Conservation (phyloP, 352 stramenopile species). For the Globisporangium takayamanum region DNA sequence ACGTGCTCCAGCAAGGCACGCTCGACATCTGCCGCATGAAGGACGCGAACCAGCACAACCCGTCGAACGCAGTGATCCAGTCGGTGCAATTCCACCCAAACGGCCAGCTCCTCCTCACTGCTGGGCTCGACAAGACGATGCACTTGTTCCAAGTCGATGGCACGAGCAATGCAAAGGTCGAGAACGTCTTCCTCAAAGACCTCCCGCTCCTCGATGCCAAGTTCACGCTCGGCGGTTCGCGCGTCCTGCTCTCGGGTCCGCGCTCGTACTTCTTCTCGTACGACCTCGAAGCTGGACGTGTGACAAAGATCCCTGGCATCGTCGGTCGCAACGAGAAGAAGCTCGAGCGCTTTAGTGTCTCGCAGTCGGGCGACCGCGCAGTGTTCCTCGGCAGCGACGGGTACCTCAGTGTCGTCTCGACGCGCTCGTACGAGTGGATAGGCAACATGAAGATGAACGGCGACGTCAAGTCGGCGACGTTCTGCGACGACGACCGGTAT, state of each 20-base stretch:
- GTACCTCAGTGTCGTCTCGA: slow-evolving; percentile 92
- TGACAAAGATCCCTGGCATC: slow-evolving; percentile 88
- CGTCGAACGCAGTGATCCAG: slow-evolving; percentile 80
- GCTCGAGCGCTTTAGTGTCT: slow-evolving; percentile 89
- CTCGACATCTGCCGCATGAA: slow-evolving; percentile 79
- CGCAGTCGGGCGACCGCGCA: slow-evolving; percentile 83
- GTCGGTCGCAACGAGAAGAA: slow-evolving; percentile 88
- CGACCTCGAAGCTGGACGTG: slow-evolving; percentile 90
- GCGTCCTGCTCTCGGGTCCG: slow-evolving; percentile 89
- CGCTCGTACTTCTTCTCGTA: slow-evolving; percentile 96
- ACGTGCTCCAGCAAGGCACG: slow-evolving; percentile 49
- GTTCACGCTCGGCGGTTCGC: slow-evolving; percentile 72
- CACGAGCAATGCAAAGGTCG: slow-evolving; percentile 81
- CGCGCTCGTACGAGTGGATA: slow-evolving; percentile 90
- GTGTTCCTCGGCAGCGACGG: slow-evolving; percentile 95
- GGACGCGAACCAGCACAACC: slow-evolving; percentile 89
- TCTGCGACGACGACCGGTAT: slow-evolving; percentile 90
- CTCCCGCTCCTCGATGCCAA: slow-evolving; percentile 84
- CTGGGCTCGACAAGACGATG: slow-evolving; percentile 90
- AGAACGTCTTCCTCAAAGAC: slow-evolving; percentile 88
- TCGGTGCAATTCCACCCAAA: slow-evolving; percentile 88
- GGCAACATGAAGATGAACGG: slow-evolving; percentile 96
- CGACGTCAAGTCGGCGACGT: slow-evolving; percentile 81
- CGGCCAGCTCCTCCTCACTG: slow-evolving; percentile 83
- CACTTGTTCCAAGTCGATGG: slow-evolving; percentile 91